Base-by-base conservation (phyloP, 164 flowering plant genomes). In the Aristolochia contorta region DNA sequence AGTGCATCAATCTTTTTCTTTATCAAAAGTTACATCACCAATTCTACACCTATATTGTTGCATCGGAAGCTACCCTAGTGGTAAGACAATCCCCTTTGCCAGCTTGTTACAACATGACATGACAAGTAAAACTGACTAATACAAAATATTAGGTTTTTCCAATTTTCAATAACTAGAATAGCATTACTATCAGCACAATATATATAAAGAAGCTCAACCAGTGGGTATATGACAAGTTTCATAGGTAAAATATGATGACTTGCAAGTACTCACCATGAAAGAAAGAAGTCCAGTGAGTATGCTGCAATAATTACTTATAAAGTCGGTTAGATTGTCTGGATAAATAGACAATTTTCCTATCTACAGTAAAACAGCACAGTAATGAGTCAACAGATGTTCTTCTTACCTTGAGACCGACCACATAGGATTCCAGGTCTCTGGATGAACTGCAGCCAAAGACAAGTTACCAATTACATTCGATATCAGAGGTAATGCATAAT, bases 381-480 rank as follows among this genome's bases (percentile, higher is more conserved):
- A 37, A 54, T 6, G 22, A 55, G 9, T 2, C 47, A 56, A 25
- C 24, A 7, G 51, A 10, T 12, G 50, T 33, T 15, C 22, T 12
- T 56, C 61, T 22, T 71, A 94, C 99, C 97, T 94, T 69, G 96
- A 84, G 1, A 94, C 97, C 58, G 96, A 88, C 97, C 99, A 91
- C 96, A 94, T 94, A 16, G 99, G 99, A 65, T 94, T 94, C 99
- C 99, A 94, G 71, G 84, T 89, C 69, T 94, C 96, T 15, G 99
- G 97, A 72, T 94, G 97, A 82, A 86, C 99, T 94, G 81, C 21
- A 74, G 62, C 23, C 58, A 53, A 50, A n/a, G 7, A 24, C 15
- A 33, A 13, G 47, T 12, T 6, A 57, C 46, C 18, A 37, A 16
- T 56, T n/a, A 43, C 0, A n/a, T 14, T 37, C 43, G 6, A 37